Base-by-base conservation (phyloP, 768 basidiomycete species). In the Serendipita indica region DNA sequence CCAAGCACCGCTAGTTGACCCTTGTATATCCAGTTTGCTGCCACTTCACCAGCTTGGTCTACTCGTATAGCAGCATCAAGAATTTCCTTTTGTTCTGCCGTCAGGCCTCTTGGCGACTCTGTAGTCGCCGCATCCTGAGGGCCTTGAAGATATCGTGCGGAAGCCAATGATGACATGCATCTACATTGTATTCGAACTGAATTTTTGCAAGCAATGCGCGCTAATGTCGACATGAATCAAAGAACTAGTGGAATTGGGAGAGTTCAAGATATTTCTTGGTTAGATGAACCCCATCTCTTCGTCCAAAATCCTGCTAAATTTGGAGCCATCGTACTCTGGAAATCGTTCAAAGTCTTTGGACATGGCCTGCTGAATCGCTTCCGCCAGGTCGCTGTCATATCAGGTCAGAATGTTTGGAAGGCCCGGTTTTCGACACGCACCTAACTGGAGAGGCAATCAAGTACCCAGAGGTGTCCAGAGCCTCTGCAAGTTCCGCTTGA, bases 31-130 rank as follows among this genome's bases (percentile, higher is more conserved):
- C 83, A 93, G 72, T 96, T 97, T 18, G 93, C 93, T 0, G 92
- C 93, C 37, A 94, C 75, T 70, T 98, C 93, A 6, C 93, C 93
- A 1, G 92, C 93, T 64, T 96, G 92, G 72, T 98, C 93, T 20
- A 98, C 88, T 12, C 93, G 79, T 49, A 98, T 72, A 2, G 86
- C 88, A 58, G 71, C 74, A 62, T 86, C 80, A 57, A 90, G 70
- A 7, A 68, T 67, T 16, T 71, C 61, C 35, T 77, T 74, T 64
- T 86, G 79, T 27, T 70, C 64, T 13, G 67, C 62, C 1, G 79
- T 72, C 39, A 89, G 69, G 64, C 74, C 68, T 2, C 64, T 39
- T 5, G 87, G 84, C 2, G 86, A 82, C 35, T 28, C 33, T 14
- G 46, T 33, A 25, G 57, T 61, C 33, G 62, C 49, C 20, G 61